A percentile compares a stretch with the other conserved stretches of the same genome.
Conservation (phyloP, 2,329 filamentous ascomycete genomes). For the Neurospora crassa region DNA sequence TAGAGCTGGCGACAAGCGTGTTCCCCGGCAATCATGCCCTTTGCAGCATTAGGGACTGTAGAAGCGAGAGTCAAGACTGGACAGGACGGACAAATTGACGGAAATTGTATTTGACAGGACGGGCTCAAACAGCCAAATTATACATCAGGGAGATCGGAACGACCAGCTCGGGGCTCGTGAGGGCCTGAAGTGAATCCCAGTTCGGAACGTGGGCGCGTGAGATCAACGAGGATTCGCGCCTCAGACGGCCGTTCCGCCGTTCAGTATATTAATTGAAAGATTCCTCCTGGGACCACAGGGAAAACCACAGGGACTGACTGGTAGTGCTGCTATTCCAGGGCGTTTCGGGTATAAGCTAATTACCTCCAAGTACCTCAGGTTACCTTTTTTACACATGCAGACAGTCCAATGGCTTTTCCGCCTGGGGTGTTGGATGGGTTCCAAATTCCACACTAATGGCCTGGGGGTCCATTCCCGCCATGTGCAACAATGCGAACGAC, state of each 20-base stretch:
- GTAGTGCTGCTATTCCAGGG: not conserved
- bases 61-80: not conserved
- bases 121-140: not conserved
- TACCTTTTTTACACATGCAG: not conserved
- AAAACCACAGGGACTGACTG: not conserved
- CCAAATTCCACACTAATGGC: not conserved
- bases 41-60: not conserved
- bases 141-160: not conserved
- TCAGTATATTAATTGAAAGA: constrained; percentile 1
- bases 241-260: not conserved
- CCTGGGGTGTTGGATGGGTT: not conserved
- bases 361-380: not conserved
- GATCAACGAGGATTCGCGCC: not conserved
- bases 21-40: not conserved
- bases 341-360: not conserved
- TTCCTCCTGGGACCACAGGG: not conserved
- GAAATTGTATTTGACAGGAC: not conserved
- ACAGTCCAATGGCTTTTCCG: not conserved
- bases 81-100: not conserved
- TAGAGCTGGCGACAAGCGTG: not conserved
- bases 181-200: not conserved
- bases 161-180: not conserved
- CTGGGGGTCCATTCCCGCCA: not conserved
- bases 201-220: not conserved
- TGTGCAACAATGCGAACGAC: not conserved